Evolutionary conservation across 192 early-diverging fungal species (phyloP).

Genomic region (Coemansia sp.): DNA sequence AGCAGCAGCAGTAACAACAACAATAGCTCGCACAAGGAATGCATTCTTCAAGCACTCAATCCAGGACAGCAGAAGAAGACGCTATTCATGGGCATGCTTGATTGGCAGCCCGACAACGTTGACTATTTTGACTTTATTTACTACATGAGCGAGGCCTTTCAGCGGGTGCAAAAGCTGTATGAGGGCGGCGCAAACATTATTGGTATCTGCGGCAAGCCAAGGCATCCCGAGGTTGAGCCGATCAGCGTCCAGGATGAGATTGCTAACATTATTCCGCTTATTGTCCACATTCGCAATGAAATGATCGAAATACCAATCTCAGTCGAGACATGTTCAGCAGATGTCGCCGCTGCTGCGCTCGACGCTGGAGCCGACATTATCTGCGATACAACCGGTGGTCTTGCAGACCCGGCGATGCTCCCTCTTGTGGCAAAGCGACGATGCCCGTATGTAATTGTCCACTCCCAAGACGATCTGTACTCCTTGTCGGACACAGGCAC

Average conservation of each 20-base stretch:
- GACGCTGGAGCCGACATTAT: conserved; percentile 89
- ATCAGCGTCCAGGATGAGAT: conserved; percentile 77
- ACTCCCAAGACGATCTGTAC: conserved; percentile 90
- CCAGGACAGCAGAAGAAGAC: conserved; percentile 59
- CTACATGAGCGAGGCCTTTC: conserved; percentile 63
- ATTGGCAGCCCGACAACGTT: conserved; percentile 94
- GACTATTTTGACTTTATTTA: conserved; percentile 82
- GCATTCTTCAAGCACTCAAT: conserved; percentile 59
- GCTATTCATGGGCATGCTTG: conserved; percentile 93
- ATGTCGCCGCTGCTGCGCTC: conserved; percentile 84
- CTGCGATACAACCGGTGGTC: conserved; percentile 91
- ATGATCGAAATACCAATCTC: conserved; percentile 74
- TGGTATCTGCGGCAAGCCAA: conserved; percentile 94
- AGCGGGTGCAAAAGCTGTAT: conserved; percentile 67
- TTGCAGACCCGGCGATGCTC: conserved; percentile 76
- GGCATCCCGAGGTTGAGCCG: conserved; percentile 79
- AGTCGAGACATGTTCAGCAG: conserved; percentile 87
- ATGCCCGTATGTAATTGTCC: conserved; percentile 93
- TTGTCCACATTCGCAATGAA: conserved; percentile 68
- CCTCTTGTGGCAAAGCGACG: conserved; percentile 71
- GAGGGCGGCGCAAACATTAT: conserved; percentile 84
- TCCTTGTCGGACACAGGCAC: conserved; percentile 83
- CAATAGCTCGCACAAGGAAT: conserved; percentile 20
- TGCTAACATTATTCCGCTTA: conserved; percentile 81
- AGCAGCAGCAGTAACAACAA: no score